These are phyloP conservation scores for Tulasnella calospora DNA, from an alignment of 768 basidiomycete species.

Conservation along the genomic window DNA sequence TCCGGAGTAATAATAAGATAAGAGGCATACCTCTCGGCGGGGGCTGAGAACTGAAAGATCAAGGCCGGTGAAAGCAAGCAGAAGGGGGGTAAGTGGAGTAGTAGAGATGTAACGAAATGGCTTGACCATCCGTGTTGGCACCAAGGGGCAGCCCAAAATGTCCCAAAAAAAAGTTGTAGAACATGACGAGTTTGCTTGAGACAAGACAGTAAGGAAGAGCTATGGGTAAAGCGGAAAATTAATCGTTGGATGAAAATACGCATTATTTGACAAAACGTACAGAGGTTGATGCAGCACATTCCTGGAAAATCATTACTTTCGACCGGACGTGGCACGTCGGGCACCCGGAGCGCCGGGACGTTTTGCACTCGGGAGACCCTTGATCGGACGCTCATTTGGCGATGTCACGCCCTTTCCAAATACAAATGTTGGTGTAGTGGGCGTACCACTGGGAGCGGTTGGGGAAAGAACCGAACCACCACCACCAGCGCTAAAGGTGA, in stretches of 20 bases:
- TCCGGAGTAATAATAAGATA: constrained; percentile 8
- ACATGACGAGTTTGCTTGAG: not conserved
- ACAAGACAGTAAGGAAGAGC: not conserved
- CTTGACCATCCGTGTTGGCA: not conserved
- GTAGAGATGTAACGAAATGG: not conserved
- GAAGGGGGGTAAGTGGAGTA: not conserved
- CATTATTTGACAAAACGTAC: not conserved
- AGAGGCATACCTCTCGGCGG: not conserved
- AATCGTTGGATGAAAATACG: not conserved
- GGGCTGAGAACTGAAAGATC: not conserved
- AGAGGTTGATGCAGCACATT: not conserved
- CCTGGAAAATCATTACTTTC: not conserved
- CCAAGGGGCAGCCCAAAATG: not conserved
- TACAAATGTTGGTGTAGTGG: not conserved
- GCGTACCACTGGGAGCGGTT: not conserved
- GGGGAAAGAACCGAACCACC: not conserved
- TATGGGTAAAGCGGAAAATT: not conserved
- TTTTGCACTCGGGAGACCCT: not conserved
- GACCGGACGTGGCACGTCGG: not conserved
- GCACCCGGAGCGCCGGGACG: not conserved
- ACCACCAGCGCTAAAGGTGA: constrained; percentile 1
- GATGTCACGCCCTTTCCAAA: not conserved
- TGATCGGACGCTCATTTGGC: not conserved
- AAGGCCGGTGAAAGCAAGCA: not conserved
- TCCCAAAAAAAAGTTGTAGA: not conserved